phyloP scores from a whole-genome alignment of 192 early-diverging fungal genomes.

The Coemansia interrupta region DNA sequence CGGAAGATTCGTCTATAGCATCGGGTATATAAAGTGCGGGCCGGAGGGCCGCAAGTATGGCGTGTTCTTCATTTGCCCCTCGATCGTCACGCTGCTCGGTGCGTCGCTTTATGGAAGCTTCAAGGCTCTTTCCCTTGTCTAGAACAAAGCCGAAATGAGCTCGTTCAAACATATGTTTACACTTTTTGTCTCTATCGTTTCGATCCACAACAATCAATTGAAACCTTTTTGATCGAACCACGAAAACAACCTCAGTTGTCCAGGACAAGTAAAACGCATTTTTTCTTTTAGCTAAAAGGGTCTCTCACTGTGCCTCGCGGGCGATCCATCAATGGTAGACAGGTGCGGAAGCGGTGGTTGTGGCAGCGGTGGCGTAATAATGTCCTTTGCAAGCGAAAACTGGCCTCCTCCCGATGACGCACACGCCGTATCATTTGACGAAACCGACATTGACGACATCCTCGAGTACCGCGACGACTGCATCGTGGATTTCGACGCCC shows the following conservation, averaged over 20 bases:
- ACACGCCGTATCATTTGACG: constrained; percentile 47
- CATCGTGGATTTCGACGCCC: not conserved
- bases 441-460: constrained; percentile 40
- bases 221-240: constrained; percentile 1
- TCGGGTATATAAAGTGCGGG: constrained; percentile 40
- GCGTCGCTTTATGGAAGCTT: constrained; percentile 46
- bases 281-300: too few species aligned
- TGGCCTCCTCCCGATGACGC: constrained; percentile 8
- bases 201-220: not conserved
- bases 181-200: not conserved
- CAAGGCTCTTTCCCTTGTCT: constrained; percentile 40
- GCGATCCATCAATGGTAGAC: not conserved
- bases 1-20: constrained; percentile 48
- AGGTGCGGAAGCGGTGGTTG: not conserved
- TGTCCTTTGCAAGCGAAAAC: not conserved
- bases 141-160: not conserved
- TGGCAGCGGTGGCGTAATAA: not conserved
- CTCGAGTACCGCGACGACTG: constrained; percentile 20
- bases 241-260: too few species aligned
- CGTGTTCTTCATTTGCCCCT: constrained; percentile 33
- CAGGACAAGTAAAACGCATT: too few species aligned
- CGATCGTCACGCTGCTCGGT: constrained; percentile 36
- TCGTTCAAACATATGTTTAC: not conserved
- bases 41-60: constrained; percentile 44
- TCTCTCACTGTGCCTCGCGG: not conserved